Evolutionary conservation across 257 asterid genomes (phyloP).

Genomic region (Ballota nigra): DNA sequence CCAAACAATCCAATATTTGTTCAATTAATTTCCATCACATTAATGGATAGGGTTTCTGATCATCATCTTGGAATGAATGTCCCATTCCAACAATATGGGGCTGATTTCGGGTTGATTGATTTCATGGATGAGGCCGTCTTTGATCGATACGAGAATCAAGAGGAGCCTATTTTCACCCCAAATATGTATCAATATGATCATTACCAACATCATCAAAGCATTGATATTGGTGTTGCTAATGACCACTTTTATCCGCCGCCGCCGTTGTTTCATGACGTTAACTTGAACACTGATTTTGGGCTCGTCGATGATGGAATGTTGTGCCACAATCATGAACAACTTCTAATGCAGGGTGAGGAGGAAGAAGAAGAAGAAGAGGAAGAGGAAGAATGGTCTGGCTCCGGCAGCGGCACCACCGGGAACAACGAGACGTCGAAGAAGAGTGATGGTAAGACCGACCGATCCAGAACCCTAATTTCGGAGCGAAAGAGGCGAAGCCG

Average conservation of each 20-base stretch:
- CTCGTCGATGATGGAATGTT: background rate
- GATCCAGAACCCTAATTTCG: conserved; percentile 62
- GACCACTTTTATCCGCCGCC: conserved; percentile 17
- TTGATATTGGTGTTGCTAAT: conserved; percentile 9
- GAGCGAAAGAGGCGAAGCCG: conserved; percentile 76
- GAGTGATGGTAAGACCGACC: conserved; percentile 36
- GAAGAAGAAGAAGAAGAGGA: conserved; percentile 32
- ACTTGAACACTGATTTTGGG: background rate
- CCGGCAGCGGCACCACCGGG: conserved; percentile 16
- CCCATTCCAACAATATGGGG: conserved; percentile 5
- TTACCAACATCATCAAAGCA: conserved; percentile 11
- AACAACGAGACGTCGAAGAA: background rate
- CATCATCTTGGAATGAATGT: background rate
- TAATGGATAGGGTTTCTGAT: conserved; percentile 30
- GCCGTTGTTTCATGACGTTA: conserved; percentile 27
- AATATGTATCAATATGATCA: background rate
- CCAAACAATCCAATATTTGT: background rate
- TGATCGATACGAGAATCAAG: conserved; percentile 40
- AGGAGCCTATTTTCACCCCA: conserved; percentile 20
- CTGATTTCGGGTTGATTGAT: conserved; percentile 44
- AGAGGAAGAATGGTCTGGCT: conserved; percentile 41
- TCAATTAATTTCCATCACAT: no score
- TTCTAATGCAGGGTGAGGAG: background rate
- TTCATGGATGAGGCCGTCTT: conserved; percentile 52
- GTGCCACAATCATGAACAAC: background rate